Conservation (phyloP, 306 rosid genomes). For the Prosopis cineraria region DNA sequence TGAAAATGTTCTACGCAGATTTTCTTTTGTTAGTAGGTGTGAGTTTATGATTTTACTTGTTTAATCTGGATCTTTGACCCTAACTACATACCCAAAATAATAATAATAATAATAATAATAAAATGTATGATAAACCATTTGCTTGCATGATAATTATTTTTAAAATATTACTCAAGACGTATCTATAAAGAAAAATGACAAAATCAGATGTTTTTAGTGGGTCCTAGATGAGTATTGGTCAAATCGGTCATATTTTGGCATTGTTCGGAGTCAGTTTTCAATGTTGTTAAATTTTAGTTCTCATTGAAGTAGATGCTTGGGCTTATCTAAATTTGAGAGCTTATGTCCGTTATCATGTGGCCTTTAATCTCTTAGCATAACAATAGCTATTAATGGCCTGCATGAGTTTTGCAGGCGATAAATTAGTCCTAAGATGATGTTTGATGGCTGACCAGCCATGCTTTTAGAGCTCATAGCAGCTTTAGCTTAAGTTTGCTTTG, state of each 20-base stretch:
- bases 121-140: neutral
- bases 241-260: neutral
- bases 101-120: too few relatives aligned
- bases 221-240: neutral
- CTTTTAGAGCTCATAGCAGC: neutral
- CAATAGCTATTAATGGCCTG: neutral
- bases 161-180: neutral
- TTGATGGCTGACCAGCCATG: slow-evolving; percentile 16
- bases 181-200: neutral
- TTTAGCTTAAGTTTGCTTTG: slow-evolving; percentile 7
- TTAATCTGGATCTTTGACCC: neutral
- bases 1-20: neutral
- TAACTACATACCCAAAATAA: neutral
- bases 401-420: slow-evolving; percentile 9
- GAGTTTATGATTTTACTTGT: neutral
- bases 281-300: neutral
- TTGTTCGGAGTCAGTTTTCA: neutral
- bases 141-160: neutral
- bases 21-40: neutral
- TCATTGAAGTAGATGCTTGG: neutral
- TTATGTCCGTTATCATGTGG: neutral
- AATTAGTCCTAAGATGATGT: slow-evolving; percentile 11
- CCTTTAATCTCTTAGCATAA: neutral
- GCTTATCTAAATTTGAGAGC: neutral
- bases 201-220: neutral